Evolutionary conservation across 2,329 filamentous ascomycete species (phyloP).

Genomic region (Cryphonectria parasitica): DNA sequence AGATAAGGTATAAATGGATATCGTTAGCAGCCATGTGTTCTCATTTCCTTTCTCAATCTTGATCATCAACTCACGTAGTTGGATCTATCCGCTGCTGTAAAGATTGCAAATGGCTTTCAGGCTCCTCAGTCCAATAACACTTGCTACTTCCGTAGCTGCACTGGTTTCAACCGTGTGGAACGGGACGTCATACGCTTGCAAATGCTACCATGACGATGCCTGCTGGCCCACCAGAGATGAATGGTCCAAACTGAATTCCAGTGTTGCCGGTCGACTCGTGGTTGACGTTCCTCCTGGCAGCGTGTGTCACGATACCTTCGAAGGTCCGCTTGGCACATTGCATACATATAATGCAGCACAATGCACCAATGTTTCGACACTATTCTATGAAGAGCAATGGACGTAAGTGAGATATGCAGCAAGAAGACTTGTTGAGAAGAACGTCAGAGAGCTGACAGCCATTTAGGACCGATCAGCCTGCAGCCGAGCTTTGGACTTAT

Average conservation of each 20-base stretch:
- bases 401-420: background rate
- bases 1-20: background rate
- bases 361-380: slow-evolving; percentile 36
- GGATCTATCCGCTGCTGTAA: background rate
- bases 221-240: slow-evolving; percentile 38
- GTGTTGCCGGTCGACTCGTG: slow-evolving; percentile 42
- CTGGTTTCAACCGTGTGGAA: slow-evolving; percentile 32
- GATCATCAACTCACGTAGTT: background rate
- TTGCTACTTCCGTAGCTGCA: background rate
- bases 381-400: background rate
- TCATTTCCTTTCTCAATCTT: background rate
- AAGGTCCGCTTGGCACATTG: slow-evolving; percentile 42
- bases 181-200: slow-evolving; percentile 37
- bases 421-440: background rate
- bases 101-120: background rate
- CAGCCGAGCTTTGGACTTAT: slow-evolving; percentile 45
- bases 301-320: slow-evolving; percentile 43
- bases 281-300: slow-evolving; percentile 38
- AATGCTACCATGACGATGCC: slow-evolving; percentile 38
- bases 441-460: background rate
- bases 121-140: background rate
- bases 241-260: slow-evolving; percentile 41
- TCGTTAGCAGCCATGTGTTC: background rate
- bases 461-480: slow-evolving; percentile 31
- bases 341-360: slow-evolving; percentile 42